These are phyloP conservation scores for Chalaropsis ovoidea DNA, from an alignment of 2,329 filamentous ascomycete species.

Conservation along the genomic window DNA sequence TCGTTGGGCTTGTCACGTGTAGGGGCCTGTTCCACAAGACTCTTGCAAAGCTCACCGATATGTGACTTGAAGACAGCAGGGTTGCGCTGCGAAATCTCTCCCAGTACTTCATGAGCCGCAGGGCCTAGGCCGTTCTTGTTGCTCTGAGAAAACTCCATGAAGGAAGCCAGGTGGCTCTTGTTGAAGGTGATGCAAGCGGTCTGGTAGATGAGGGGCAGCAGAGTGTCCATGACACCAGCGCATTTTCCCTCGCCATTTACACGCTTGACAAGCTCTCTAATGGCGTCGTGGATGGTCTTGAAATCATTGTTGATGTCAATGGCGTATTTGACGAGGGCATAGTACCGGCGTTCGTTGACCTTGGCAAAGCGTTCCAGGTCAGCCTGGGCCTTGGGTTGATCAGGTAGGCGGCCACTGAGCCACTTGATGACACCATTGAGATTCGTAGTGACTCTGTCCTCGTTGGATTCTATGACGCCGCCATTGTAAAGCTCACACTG, in stretches of 20 bases:
- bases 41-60: constrained; percentile 80
- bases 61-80: constrained; percentile 89
- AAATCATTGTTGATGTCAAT: constrained; percentile 83
- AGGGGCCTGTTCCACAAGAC: constrained; percentile 71
- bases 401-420: constrained; percentile 65
- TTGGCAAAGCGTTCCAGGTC: constrained; percentile 89
- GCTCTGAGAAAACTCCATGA: constrained; percentile 77
- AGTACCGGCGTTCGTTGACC: constrained; percentile 77
- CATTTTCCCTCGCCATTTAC: constrained; percentile 42
- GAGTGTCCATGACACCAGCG: constrained; percentile 62
- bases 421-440: constrained; percentile 64
- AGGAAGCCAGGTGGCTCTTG: constrained; percentile 80
- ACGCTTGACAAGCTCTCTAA: constrained; percentile 79
- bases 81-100: constrained; percentile 81
- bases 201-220: constrained; percentile 74
- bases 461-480: constrained; percentile 65
- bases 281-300: constrained; percentile 76
- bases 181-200: constrained; percentile 83
- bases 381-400: constrained; percentile 57
- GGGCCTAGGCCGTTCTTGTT: constrained; percentile 68
- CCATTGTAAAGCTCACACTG: constrained; percentile 86
- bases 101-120: constrained; percentile 78
- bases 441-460: constrained; percentile 57
- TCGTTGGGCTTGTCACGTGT: constrained; percentile 58
- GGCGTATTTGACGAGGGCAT: constrained; percentile 78